phyloP scores from a whole-genome alignment of 805 yeast species.

The Hemisphaericaspora nanyangensis region DNA sequence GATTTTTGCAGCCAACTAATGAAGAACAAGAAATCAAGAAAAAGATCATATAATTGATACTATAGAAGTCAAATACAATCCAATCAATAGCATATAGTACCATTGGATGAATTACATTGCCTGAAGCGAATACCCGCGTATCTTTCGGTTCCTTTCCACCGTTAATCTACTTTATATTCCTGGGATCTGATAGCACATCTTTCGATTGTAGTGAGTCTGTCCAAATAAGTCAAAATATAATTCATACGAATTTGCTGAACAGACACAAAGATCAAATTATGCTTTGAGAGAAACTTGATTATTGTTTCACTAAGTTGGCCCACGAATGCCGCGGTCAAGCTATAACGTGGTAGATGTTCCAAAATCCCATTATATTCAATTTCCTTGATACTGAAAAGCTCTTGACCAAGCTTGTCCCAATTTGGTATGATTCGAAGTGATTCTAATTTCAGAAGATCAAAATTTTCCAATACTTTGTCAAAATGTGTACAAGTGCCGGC shows the following conservation, averaged over 20 bases:
- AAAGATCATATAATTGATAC: no score
- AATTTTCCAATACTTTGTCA: neutral
- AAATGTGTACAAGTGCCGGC: neutral
- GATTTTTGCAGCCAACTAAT: no score
- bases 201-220: neutral
- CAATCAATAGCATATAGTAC: no score
- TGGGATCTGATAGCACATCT: neutral
- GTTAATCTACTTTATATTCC: neutral
- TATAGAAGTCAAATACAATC: no score
- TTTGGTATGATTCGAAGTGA: neutral
- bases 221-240: neutral
- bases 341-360: neutral
- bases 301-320: no score
- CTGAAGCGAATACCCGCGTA: neutral
- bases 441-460: neutral
- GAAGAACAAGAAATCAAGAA: no score
- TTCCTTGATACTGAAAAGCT: neutral
- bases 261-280: neutral
- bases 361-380: no score
- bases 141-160: neutral
- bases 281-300: neutral
- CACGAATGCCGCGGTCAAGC: neutral
- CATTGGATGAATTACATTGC: no score
- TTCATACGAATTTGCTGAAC: no score
- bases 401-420: neutral